Evolutionary conservation across 345 rosid genomes (phyloP), one percentile per base, ranked within the genome.

Genomic region (Eucalyptus leucophloia): DNA sequence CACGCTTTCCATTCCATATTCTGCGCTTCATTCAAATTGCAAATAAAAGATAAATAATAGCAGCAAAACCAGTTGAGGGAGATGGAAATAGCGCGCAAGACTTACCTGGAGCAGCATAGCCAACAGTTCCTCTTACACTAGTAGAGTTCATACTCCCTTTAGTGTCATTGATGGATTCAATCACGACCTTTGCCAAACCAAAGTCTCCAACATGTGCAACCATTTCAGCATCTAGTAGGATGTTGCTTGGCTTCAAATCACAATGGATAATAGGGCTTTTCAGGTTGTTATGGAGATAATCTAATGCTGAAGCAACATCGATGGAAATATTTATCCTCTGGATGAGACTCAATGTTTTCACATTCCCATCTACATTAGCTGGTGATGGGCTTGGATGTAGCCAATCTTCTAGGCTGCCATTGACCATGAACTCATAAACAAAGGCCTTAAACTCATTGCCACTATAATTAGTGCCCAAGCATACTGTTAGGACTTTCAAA

Each of bases 1-100:
- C 21, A 40, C 28, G 4, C 89, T 88, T n/a, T 93, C 92, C 88
- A 87, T 42, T 8, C 93, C 93, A 67, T 93, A 93, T 65, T 93
- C 92, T 93, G 88, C 21, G 30, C 12, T 32, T 34, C 42, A 67
- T 67, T 67, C 12, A 4, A 67, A 67, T 67, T 67, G 42, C 80
- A 67, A 67, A 67, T 32, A 17, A 8, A 16, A 32, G 40, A 32
- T 32, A 8, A 67, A n/a, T 32, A n/a, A 32, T 32, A 32, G 2
- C 1, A 32, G 42, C 40, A 67, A 12, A n/a, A 67, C 21, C 80
- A 8, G 40, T 17, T 16, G 11, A 32, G 80, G 80, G 2, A 67
- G 6, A 16, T n/a, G 80, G 7, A 67, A 67, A 16, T 86, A 92
- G 82, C 88, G 34, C 37, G 72, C 6, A 11, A 16, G 17, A 47